Evolutionary conservation across 2,329 filamentous ascomycete species (phyloP), one percentile per base, ranked within the genome.

Genomic region (Scleromitrula shiraiana): DNA sequence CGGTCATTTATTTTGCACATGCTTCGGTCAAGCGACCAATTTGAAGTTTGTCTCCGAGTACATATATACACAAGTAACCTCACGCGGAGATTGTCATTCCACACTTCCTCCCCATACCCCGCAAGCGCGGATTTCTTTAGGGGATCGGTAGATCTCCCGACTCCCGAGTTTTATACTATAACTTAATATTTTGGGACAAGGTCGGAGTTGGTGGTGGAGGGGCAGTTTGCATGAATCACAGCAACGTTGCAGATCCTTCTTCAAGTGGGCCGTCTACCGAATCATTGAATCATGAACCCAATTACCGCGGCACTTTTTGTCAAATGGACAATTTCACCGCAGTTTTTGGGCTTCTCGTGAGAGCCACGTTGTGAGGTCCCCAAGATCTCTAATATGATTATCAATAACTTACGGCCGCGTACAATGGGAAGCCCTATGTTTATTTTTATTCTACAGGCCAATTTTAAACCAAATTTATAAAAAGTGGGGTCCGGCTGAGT

Each of bases 61-160:
- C 37, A 23, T 42, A 27, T 12, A 27, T 27, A 41, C 45, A 41
- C 45, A 44, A 37, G 46, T 19, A 44, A 49, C 24, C 46, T 49
- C 46, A 49, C 46, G 46, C 46, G 46, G 46, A 38, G 40, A 44
- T 49, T 49, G 32, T 49, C 46, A 47, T 36, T 47, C 15, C 35
- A 19, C 14, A 42, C 22, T 17, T 24, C 32, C 24, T 27, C 37
- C 37, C 45, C 27, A 33, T 35, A 36, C 45, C 45, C 45, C 45
- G 29, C 45, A 47, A 41, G 44, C 17, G 37, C 37, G 29, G 45
- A 15, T 29, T 22, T 47, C 15, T 35, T 24, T 22, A 24, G 24
- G 35, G n/a, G 17, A 22, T 41, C 38, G 45, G 37, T 27, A 47
- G 27, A 47, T 41, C 22, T 47, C 20, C 45, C 45, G 45, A 47